Base-by-base conservation (phyloP, 1,284 basidiomycete genomes). In the Kwoniella shivajii region DNA sequence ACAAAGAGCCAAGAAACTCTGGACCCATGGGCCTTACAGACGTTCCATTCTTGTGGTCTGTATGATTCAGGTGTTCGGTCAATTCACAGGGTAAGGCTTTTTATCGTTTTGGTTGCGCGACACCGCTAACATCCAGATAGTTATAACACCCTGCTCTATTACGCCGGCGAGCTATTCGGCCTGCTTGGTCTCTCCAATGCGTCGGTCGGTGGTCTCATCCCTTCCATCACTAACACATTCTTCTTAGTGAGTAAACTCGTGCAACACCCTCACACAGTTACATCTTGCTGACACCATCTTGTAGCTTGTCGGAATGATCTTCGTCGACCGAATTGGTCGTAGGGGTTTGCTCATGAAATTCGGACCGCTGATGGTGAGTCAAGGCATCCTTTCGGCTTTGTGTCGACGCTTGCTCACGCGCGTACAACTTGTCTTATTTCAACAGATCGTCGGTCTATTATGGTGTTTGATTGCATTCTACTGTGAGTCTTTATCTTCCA, bases 71-170 rank as follows among this genome's bases (percentile, higher is more conserved):
- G 54, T 64, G 77, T 29, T 63, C 64, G n/a, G 73, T 78, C 68
- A 80, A 80, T 60, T 70, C 68, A 2, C 57, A 79, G 14, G 75
- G 47, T 63, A 46, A 57, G 74, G 84, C 6, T 20, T 4, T 10
- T 16, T 33, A 27, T 6, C 13, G 6, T 24, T 9, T 45, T 9
- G 22, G 14, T 26, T 9, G 6, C 13, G 24, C 42, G 14, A 16
- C n/a, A 27, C 6, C 9, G 34, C 43, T 20, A 18, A 22, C n/a
- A 13, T 42, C 10, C 16, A n/a, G 22, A 43, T 43, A 20, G n/a
- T 16, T 22, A 14, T 4, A n/a, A 45, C 14, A 18, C 31, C 13
- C 31, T 22, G 18, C 31, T 69, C 61, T 77, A 78, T 63, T 78
- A 78, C 63, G 65, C 64, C 3, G 67, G 69, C 0, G 74, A 72